Evolutionary conservation across 1,139 yeast species (phyloP).

Genomic region (Blastobotrys proliferans): DNA sequence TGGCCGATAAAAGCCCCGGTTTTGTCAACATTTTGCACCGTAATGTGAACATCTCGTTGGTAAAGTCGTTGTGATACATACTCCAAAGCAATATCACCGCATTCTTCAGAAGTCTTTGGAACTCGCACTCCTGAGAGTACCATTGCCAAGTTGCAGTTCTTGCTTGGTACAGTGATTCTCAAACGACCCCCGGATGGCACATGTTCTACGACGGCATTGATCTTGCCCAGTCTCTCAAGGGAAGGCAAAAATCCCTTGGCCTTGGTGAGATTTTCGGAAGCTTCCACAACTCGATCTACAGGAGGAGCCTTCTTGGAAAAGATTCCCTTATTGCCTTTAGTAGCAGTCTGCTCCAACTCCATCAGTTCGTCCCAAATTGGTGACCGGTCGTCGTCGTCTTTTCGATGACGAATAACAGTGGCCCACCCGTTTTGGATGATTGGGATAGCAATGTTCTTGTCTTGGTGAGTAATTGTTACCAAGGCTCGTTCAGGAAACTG

Average conservation of each 20-base stretch:
- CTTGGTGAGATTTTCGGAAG: conserved; percentile 67
- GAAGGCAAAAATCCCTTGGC: conserved; percentile 73
- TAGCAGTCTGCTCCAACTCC: conserved; percentile 64
- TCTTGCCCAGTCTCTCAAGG: conserved; percentile 60
- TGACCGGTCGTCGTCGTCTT: conserved; percentile 63
- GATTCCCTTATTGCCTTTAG: conserved; percentile 56
- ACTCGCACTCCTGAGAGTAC: conserved; percentile 68
- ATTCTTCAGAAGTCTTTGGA: conserved; percentile 43
- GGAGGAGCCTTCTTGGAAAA: conserved; percentile 56
- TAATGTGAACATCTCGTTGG: conserved; percentile 72
- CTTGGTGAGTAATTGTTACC: conserved; percentile 52
- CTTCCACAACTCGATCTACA: conserved; percentile 66
- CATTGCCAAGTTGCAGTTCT: conserved; percentile 63
- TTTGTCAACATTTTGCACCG: conserved; percentile 66
- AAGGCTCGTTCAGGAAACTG: conserved; percentile 63
- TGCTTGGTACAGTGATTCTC: conserved; percentile 64
- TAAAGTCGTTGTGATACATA: conserved; percentile 52
- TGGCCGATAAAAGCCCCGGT: conserved; percentile 81
- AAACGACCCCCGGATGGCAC: conserved; percentile 66
- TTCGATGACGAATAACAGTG: conserved; percentile 72
- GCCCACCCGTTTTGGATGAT: conserved; percentile 68
- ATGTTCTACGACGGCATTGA: conserved; percentile 68
- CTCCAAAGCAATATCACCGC: conserved; percentile 52
- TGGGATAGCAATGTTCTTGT: conserved; percentile 57
- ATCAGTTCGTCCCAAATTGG: conserved; percentile 72